Base-by-base conservation (phyloP, 306 rosid genomes). In the Carpinus viminea region DNA sequence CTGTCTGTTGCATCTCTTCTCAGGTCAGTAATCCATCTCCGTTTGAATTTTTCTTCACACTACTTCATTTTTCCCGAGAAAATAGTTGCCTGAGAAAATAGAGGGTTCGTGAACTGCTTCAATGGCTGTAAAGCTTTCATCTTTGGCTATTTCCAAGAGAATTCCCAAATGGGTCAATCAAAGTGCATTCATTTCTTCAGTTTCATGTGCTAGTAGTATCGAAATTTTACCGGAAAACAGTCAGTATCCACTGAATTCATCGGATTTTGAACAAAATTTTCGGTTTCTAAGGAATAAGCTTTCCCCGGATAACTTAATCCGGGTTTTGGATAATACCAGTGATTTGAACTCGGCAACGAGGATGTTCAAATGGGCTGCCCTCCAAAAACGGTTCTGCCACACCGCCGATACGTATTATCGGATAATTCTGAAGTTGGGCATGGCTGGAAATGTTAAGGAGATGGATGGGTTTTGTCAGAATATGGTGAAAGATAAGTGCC, bases 301-400 rank as follows among this genome's bases (percentile, higher is more conserved):
- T 86, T 86, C 60, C 50, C 91, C 92, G 10, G 90, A 88, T 50
- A 88, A 76, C 80, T 85, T 90, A 61, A 83, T 84, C 78, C 82
- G 83, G 71, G 86, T 89, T 76, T 80, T 91, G 88, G 87, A 92
- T 38, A 70, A 62, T 26, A 90, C 91, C 9, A 76, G 76, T 56
- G 94, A 88, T 80, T 82, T 91, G 88, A 83, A 65, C 83, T 83
- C 91, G 20, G 92, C 92, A 48, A 78, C 90, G 77, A 89, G 83
- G 90, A 81, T 88, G 47, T 95, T 91, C 86, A 91, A 90, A 81
- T 90, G 97, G 94, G 90, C 93, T 74, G 86, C 93, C n/a, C 81
- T 76, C 20, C 95, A 91, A 72, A 95, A 82, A 70, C 76, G 90
- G 77, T 90, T 92, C 74, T 68, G 34, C 61, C 93, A 88, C 83